These are phyloP conservation scores for Talaromyces piceae DNA, from an alignment of 2,329 filamentous ascomycete species.

Conservation along the genomic window DNA sequence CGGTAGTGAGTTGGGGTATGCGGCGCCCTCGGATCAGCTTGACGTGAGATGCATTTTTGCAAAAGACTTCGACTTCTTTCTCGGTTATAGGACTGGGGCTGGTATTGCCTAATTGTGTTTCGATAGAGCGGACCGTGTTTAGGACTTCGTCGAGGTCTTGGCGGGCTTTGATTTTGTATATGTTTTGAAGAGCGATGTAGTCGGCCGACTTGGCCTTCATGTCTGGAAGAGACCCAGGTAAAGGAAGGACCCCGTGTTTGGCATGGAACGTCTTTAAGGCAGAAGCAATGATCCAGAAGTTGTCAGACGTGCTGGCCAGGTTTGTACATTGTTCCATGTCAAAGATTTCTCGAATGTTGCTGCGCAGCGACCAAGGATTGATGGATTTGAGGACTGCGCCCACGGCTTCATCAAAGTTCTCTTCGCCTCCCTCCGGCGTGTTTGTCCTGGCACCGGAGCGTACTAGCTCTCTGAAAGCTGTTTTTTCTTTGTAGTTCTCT, in stretches of 20 bases:
- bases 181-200: conserved; percentile 82
- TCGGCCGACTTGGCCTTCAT: conserved; percentile 94
- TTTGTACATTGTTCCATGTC: conserved; percentile 55
- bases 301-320: conserved; percentile 43
- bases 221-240: conserved; percentile 83
- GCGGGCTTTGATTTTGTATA: conserved; percentile 85
- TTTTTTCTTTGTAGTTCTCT: conserved; percentile 75
- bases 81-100: conserved; percentile 48
- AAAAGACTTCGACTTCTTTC: conserved; percentile 80
- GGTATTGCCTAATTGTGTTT: conserved; percentile 44
- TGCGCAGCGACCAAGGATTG: conserved; percentile 58
- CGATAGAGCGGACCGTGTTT: conserved; percentile 51
- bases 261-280: conserved; percentile 72
- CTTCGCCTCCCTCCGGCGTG: conserved; percentile 79
- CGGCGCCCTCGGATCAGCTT: conserved; percentile 68
- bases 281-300: conserved; percentile 83
- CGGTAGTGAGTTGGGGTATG: conserved; percentile 44
- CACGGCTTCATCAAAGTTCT: conserved; percentile 93
- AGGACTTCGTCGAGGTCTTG: conserved; percentile 71
- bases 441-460: conserved; percentile 59
- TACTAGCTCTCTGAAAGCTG: conserved; percentile 67
- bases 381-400: conserved; percentile 84
- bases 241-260: conserved; percentile 64
- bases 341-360: conserved; percentile 70
- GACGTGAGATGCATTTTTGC: conserved; percentile 89